Conservation (phyloP, 2,329 filamentous ascomycete species). For the Penicillium vulpinum region DNA sequence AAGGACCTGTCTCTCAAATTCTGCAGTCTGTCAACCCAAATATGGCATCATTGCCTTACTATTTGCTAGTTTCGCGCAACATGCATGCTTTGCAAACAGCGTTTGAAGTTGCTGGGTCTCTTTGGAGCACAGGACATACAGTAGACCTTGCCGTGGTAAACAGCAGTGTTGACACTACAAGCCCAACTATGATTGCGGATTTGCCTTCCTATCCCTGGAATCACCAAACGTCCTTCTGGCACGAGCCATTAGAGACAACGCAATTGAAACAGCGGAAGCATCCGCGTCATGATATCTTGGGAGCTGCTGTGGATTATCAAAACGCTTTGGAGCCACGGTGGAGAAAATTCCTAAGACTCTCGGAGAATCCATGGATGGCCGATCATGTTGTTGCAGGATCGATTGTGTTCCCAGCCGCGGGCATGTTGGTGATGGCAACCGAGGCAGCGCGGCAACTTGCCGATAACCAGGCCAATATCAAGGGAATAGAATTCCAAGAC, state of each 20-base stretch:
- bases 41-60: conserved; percentile 11
- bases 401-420: conserved; percentile 28
- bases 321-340: conserved; percentile 39
- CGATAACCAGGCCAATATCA: conserved; percentile 7
- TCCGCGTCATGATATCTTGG: conserved; percentile 28
- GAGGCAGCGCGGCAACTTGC: conserved; percentile 24
- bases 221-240: conserved; percentile 42
- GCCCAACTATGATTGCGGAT: conserved; percentile 22
- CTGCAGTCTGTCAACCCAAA: conserved; percentile 10
- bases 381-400: conserved; percentile 42
- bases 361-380: conserved; percentile 43
- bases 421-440: conserved; percentile 25
- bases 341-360: conserved; percentile 43
- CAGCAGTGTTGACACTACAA: conserved; percentile 5
- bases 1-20: conserved; percentile 26
- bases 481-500: conserved; percentile 21
- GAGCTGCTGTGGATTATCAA: conserved; percentile 20
- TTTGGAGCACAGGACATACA: conserved; percentile 17
- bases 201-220: conserved; percentile 48
- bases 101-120: conserved; percentile 10
- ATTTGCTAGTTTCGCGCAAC: conserved; percentile 13
- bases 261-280: conserved; percentile 28
- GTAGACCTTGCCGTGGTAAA: conserved; percentile 14
- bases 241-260: conserved; percentile 28
- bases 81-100: conserved; percentile 12